Evolutionary conservation across 306 rosid species (phyloP).

Genomic region (Sechiopsis laciniata): DNA sequence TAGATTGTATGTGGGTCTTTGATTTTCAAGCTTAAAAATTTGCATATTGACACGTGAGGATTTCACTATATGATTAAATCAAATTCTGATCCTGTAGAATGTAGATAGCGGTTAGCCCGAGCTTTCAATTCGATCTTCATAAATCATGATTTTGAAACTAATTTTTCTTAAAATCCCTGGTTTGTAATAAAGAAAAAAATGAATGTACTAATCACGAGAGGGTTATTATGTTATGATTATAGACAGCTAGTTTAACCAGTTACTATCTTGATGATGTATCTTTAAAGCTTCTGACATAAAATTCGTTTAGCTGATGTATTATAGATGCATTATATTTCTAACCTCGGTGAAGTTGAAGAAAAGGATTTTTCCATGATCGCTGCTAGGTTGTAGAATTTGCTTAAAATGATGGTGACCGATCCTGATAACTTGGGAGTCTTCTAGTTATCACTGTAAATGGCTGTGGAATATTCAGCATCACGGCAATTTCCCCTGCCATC

Average conservation of each 20-base stretch:
- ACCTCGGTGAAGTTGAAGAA: constrained; percentile 64
- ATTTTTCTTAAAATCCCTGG: background rate
- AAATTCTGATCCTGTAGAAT: background rate
- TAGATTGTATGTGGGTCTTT: background rate
- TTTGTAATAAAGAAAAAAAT: background rate
- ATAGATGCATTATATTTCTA: constrained; percentile 20
- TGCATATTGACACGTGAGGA: background rate
- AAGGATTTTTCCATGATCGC: constrained; percentile 54
- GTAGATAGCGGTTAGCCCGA: background rate
- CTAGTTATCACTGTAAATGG: constrained; percentile 77
- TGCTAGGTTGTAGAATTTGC: constrained; percentile 62
- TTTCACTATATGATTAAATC: background rate
- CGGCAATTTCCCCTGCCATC: constrained; percentile 74
- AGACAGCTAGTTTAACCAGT: background rate
- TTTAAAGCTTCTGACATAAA: background rate
- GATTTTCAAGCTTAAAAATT: background rate
- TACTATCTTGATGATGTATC: constrained; percentile 2
- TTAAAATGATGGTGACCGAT: constrained; percentile 64
- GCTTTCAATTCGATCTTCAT: background rate
- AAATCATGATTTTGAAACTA: constrained; percentile 11
- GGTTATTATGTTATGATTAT: background rate
- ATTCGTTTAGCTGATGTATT: background rate
- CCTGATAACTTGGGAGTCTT: constrained; percentile 65
- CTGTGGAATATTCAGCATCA: constrained; percentile 69
- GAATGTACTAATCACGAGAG: background rate